Base-by-base conservation (phyloP, 2,329 filamentous ascomycete species). In the Plectosphaerella plurivora region DNA sequence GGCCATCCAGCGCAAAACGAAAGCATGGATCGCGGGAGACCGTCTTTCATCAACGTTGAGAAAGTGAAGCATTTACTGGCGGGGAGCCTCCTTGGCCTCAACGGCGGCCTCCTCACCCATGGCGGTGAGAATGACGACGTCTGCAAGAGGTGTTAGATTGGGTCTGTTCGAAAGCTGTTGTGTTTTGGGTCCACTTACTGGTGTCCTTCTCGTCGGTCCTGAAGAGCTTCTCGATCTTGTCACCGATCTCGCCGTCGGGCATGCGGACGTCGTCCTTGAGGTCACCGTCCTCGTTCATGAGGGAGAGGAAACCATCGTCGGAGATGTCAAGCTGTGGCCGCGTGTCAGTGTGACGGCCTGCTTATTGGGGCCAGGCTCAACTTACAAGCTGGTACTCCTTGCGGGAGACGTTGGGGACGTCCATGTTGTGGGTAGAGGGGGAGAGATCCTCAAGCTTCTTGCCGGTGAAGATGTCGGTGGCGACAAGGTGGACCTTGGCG, bases 401-500 rank as follows among this genome's bases (percentile, higher is more conserved):
- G 70, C 93, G 92, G 66, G 73, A 73, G 77, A 97, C 93, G 78
- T 94, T 88, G 77, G 95, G 95, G 65, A 99, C 94, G 69, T 99
- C 91, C 90, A 95, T 95, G 84, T 95, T 88, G 82, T 88, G 85
- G 82, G 94, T 99, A 73, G 94, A 99, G 65, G 94, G 94, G 77
- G 87, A 97, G 59, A 99, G 86, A 81, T 99, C 95, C 83, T 99
- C 94, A 63, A 96, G 84, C 87, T 99, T 99, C 90, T 97, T 99
- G 85, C 83, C 83, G 63, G 92, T 99, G 88, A 99, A 99, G 82
- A 99, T 97, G 76, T 99, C 94, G 74, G 95, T 86, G 72, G 91
- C 94, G 70, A 97, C 88, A 68, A 99, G 81, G 81, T 99, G 93
- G 75, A 99, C 94, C 88, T 99, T 99, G 80, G 94, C 94, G 89